Evolutionary conservation across 2,329 filamentous ascomycete species (phyloP), one percentile per base, ranked within the genome.

Genomic region (Calycina marina): DNA sequence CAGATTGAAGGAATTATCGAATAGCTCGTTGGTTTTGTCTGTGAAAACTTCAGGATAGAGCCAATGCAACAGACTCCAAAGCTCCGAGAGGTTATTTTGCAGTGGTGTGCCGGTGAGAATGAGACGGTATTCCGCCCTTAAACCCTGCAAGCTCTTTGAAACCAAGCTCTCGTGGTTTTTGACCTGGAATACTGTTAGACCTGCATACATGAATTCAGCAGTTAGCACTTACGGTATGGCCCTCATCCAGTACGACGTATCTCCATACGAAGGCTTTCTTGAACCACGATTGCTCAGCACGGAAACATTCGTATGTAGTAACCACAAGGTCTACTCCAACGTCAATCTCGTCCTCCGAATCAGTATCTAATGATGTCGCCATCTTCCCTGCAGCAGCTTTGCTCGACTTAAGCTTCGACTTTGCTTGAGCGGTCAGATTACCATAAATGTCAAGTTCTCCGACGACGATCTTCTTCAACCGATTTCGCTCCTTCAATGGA

Each of bases 41-140:
- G 56, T 55, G 44, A 74, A 74, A 1, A 74, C 59, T n/a, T 71
- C 63, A 0, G 67, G 67, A 25, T 66, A 68, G 0, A 73, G 54
- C 64, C 65, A 73, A 30, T 67, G 62, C 0, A 72, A 51, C 1
- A 73, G 49, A 0, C 65, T 61, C 69, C 69, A 73, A 37, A 72
- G 55, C 44, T 73, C 69, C 2, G 55, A 51, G 0, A 74, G 50
- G 33, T 74, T 66, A 38, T 73, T 74, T 37, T 73, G 69, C 0
- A 73, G 53, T 0, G 69, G 69, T 0, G 69, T 74, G 3, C 61
- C 53, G 4, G 51, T 55, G 5, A 56, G 35, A 10, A 55, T 50
- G 6, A 56, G 40, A 8, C 53, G 46, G 31, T 52, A 55, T 31
- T 56, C 53, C 2, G 53, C 50, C 22, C 48, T 43, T 12, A 56